Evolutionary conservation across 2,329 filamentous ascomycete species (phyloP).

Genomic region (Escovopsis weberi): DNA sequence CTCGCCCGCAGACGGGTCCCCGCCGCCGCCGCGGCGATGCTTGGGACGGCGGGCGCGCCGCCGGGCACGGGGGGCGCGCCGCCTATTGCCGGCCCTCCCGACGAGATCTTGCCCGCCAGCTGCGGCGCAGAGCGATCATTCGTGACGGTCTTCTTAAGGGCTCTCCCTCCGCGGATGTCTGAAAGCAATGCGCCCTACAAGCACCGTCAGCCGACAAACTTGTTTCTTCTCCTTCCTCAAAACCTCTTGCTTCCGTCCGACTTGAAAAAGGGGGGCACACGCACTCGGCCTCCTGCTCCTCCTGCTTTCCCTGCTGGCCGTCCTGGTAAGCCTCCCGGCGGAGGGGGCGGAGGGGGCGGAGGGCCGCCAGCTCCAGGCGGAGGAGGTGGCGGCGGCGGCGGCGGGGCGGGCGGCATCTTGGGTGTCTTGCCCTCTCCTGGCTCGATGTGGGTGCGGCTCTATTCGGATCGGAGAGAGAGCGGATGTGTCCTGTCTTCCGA

Average conservation of each 20-base stretch:
- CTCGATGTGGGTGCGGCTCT: too few species aligned
- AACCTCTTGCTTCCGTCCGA: too few species aligned
- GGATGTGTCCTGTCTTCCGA: too few species aligned
- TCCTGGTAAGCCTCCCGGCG: conserved; percentile 27
- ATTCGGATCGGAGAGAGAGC: too few species aligned
- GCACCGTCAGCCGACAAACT: conserved; percentile 4
- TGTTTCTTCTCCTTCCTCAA: too few species aligned
- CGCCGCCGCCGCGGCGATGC: background rate
- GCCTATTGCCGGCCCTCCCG: conserved; percentile 46
- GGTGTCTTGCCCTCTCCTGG: too few species aligned
- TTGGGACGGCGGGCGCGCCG: conserved; percentile 47
- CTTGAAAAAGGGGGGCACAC: conserved; percentile 15
- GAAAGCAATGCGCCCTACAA: conserved; percentile 66
- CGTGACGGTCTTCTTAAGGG: conserved; percentile 72
- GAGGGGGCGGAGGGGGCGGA: conserved; percentile 47
- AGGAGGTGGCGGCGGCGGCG: conserved; percentile 59
- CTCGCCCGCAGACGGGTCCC: conserved; percentile 47
- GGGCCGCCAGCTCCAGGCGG: conserved; percentile 48
- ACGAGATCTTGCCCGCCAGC: conserved; percentile 26
- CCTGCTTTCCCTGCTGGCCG: conserved; percentile 43
- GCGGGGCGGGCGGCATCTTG: conserved; percentile 35
- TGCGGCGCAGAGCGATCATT: conserved; percentile 84
- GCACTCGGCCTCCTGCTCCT: conserved; percentile 45
- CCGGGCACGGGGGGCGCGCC: conserved; percentile 66
- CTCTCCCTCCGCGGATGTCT: conserved; percentile 72